These are phyloP conservation scores for Ulota crispa DNA, from an alignment of 225 moss, liverwort and hornwort species.

Conservation along the genomic window DNA sequence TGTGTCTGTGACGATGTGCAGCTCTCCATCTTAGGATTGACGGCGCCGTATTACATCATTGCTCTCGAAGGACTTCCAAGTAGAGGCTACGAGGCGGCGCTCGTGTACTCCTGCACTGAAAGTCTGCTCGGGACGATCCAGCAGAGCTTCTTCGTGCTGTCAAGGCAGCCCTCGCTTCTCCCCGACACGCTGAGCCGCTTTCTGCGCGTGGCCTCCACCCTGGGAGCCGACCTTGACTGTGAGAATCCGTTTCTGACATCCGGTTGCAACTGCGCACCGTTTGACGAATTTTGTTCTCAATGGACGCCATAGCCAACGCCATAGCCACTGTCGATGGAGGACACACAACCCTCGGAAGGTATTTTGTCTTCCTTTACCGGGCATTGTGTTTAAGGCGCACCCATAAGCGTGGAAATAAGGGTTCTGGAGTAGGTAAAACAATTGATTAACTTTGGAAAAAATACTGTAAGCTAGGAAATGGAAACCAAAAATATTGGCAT, in stretches of 20 bases:
- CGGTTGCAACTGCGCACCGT: slow-evolving; percentile 6
- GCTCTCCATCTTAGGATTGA: slow-evolving; percentile 35
- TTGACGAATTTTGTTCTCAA: background rate
- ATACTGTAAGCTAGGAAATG: no score
- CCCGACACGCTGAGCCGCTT: slow-evolving; percentile 30
- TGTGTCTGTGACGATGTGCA: slow-evolving; percentile 5
- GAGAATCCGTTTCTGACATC: slow-evolving; percentile 64
- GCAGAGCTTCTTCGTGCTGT: slow-evolving; percentile 51
- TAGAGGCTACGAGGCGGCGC: slow-evolving; percentile 40
- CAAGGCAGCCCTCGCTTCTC: slow-evolving; percentile 31
- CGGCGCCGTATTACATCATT: slow-evolving; percentile 46
- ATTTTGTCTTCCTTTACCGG: no score
- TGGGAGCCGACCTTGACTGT: slow-evolving; percentile 46
- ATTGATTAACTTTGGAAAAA: no score
- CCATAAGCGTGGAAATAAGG: no score
- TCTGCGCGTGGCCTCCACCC: slow-evolving; percentile 26
- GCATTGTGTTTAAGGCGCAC: no score
- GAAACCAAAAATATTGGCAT: no score
- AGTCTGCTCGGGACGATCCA: slow-evolving; percentile 30
- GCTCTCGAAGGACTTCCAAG: slow-evolving; percentile 54
- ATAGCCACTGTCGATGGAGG: background rate
- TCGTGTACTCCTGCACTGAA: slow-evolving; percentile 58
- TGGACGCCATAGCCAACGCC: background rate
- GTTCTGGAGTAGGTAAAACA: no score
- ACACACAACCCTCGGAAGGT: no score